These are phyloP conservation scores for Chrysoporthe puriensis DNA, from an alignment of 2,329 filamentous ascomycete species.

Conservation along the genomic window DNA sequence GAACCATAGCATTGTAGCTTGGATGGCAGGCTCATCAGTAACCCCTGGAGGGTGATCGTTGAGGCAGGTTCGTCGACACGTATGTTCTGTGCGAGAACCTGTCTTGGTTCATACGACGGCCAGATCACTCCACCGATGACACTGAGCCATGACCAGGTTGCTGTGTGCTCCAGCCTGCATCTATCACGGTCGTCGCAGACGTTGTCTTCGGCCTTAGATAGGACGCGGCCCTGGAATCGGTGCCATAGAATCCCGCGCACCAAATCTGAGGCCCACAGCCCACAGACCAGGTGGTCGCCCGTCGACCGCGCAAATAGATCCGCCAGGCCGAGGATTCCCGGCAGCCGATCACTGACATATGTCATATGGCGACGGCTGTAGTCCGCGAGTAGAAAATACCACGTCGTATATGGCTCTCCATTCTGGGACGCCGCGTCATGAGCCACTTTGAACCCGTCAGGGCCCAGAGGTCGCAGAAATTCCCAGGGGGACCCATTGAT, in stretches of 20 bases:
- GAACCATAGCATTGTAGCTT: neutral
- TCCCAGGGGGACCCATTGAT: neutral
- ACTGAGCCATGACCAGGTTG: slow-evolving; percentile 6
- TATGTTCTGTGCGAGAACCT: neutral
- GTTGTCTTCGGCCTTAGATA: neutral
- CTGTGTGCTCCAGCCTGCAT: neutral
- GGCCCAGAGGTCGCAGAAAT: neutral
- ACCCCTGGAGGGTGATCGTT: neutral
- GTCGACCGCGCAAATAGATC: neutral
- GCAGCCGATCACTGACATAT: neutral
- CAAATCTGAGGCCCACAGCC: slow-evolving; percentile 6
- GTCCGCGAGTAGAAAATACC: neutral
- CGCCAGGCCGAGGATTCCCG: neutral
- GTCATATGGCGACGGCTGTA: slow-evolving; percentile 2
- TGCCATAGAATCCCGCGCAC: neutral
- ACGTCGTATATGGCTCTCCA: neutral
- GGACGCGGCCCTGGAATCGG: neutral
- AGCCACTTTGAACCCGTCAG: neutral
- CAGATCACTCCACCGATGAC: neutral
- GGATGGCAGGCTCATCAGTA: neutral
- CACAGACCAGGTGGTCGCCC: neutral
- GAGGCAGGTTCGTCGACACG: neutral
- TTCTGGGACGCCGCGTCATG: neutral
- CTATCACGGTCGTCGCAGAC: too few relatives aligned
- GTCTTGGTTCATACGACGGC: neutral